phyloP scores from a whole-genome alignment of 306 rosid genomes.

The Lupinus albus region DNA sequence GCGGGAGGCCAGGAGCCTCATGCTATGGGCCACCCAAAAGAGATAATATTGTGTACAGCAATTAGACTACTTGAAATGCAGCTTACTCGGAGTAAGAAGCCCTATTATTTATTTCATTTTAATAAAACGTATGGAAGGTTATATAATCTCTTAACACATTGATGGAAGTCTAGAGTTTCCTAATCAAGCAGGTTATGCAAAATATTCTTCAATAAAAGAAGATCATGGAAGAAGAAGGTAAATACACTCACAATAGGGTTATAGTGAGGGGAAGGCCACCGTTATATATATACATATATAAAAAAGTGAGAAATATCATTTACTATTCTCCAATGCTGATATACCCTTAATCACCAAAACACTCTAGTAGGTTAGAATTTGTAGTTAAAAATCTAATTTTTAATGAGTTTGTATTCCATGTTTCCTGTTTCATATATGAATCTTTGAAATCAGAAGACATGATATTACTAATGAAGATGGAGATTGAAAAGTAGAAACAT shows the following conservation, averaged over 20 bases:
- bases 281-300: background rate
- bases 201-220: conserved; percentile 15
- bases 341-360: conserved; percentile 1
- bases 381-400: too few species aligned
- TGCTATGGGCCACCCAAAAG: background rate
- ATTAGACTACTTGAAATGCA: conserved; percentile 30
- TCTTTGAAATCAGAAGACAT: too few species aligned
- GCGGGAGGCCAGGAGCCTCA: too few species aligned
- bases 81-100: background rate
- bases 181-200: conserved; percentile 28
- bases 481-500: too few species aligned
- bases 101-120: conserved; percentile 1
- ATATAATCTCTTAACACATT: conserved; percentile 28
- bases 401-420: too few species aligned
- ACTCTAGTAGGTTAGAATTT: background rate
- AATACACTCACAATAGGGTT: conserved; percentile 29
- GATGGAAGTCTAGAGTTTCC: conserved; percentile 26
- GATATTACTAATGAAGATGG: too few species aligned
- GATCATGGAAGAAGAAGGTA: conserved; percentile 16
- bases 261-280: background rate
- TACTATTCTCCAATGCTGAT: conserved; percentile 1
- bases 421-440: too few species aligned
- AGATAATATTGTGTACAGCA: conserved; percentile 14
- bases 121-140: background rate
- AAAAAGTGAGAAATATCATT: conserved; percentile 6